These are phyloP conservation scores for Thielaviopsis euricoi DNA, from an alignment of 2,329 filamentous ascomycete species.

Conservation along the genomic window DNA sequence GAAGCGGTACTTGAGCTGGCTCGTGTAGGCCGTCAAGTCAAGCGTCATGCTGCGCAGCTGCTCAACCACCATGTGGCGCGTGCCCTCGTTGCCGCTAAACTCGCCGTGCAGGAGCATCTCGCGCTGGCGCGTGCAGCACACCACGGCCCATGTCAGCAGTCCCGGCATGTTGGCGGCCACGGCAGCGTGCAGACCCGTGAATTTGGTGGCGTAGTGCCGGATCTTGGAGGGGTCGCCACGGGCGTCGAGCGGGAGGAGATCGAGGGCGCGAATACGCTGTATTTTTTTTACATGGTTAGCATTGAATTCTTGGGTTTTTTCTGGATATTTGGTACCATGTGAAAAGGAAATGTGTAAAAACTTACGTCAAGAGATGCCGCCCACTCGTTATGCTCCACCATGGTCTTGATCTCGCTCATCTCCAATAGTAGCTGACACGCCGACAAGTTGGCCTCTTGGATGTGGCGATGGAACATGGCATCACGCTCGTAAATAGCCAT, in stretches of 20 bases:
- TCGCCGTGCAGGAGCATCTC: slow-evolving; percentile 51
- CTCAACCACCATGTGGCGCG: slow-evolving; percentile 45
- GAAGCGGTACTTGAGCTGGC: slow-evolving; percentile 79
- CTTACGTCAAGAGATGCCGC: slow-evolving; percentile 42
- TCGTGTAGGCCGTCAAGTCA: slow-evolving; percentile 81
- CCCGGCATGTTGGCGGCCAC: slow-evolving; percentile 83
- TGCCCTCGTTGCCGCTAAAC: slow-evolving; percentile 58
- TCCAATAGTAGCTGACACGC: slow-evolving; percentile 40
- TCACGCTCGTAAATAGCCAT: slow-evolving; percentile 46
- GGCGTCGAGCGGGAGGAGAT: slow-evolving; percentile 66
- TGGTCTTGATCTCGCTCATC: slow-evolving; percentile 43
- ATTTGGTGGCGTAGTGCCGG: slow-evolving; percentile 63
- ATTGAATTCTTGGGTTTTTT: slow-evolving; percentile 8
- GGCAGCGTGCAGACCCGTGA: slow-evolving; percentile 60
- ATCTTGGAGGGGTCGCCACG: slow-evolving; percentile 62
- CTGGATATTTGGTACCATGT: too few relatives aligned
- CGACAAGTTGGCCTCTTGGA: slow-evolving; percentile 38
- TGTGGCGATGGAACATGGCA: slow-evolving; percentile 42
- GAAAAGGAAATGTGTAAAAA: too few relatives aligned
- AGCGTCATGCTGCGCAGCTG: slow-evolving; percentile 65
- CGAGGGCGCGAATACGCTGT: slow-evolving; percentile 55
- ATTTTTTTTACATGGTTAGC: not conserved
- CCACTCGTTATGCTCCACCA: slow-evolving; percentile 39
- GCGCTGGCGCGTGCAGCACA: slow-evolving; percentile 66
- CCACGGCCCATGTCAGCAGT: slow-evolving; percentile 84